Conservation (phyloP, 768 basidiomycete species). For the Chiua virens region DNA sequence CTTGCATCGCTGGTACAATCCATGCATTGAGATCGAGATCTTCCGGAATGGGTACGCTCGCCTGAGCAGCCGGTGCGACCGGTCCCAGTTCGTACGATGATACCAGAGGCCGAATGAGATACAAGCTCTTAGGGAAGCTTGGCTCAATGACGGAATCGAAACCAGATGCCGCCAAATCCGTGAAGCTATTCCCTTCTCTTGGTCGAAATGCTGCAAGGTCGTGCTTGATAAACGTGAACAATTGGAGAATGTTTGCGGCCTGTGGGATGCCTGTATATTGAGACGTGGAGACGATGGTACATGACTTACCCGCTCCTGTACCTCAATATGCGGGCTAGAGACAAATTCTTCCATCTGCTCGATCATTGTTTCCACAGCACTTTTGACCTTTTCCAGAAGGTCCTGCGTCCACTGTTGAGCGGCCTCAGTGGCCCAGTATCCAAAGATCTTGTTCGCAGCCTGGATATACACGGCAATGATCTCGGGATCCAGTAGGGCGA, state of each 20-base stretch:
- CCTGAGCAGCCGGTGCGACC: constrained; percentile 78
- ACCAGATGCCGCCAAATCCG: constrained; percentile 36
- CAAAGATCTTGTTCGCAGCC: constrained; percentile 83
- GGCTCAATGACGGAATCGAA: constrained; percentile 42
- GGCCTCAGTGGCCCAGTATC: constrained; percentile 75
- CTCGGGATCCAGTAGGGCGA: constrained; percentile 57
- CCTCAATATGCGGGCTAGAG: constrained; percentile 71
- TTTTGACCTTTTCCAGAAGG: constrained; percentile 61
- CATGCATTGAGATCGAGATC: constrained; percentile 84
- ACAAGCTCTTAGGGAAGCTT: constrained; percentile 85
- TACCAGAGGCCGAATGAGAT: constrained; percentile 81
- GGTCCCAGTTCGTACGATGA: constrained; percentile 80
- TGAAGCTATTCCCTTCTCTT: constrained; percentile 35
- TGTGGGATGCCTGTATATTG: constrained; percentile 29
- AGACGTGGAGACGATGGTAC: neutral
- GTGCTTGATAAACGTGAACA: constrained; percentile 74
- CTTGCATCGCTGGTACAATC: constrained; percentile 66
- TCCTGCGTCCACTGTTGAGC: constrained; percentile 79
- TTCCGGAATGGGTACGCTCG: constrained; percentile 76
- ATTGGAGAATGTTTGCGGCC: constrained; percentile 79
- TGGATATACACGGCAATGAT: constrained; percentile 81
- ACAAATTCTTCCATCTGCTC: constrained; percentile 59
- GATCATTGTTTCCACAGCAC: constrained; percentile 61
- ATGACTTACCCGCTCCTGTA: constrained; percentile 82
- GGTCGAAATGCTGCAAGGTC: constrained; percentile 63